Conservation (phyloP, 371 early-diverging fungal genomes). For the Sporodiniella umbellata region DNA sequence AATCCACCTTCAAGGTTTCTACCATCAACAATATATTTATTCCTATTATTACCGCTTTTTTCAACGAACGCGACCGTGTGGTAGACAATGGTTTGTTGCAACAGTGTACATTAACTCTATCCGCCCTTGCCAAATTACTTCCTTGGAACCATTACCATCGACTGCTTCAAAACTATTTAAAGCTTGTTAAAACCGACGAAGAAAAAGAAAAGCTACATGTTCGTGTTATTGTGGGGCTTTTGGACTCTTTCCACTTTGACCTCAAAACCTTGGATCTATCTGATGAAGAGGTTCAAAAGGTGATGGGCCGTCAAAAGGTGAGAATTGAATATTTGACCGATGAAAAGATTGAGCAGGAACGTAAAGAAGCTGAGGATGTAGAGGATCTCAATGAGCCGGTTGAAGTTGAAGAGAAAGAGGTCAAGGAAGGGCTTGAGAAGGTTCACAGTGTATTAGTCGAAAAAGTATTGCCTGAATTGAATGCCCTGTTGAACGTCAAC, state of each 20-base stretch:
- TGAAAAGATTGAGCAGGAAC: conserved; percentile 28
- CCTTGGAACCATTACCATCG: conserved; percentile 85
- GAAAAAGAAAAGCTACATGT: conserved; percentile 76
- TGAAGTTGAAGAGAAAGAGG: conserved; percentile 18
- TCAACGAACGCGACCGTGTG: conserved; percentile 71
- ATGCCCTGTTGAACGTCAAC: conserved; percentile 60
- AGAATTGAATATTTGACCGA: conserved; percentile 44
- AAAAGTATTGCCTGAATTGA: conserved; percentile 78
- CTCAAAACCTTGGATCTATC: conserved; percentile 52
- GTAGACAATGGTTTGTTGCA: conserved; percentile 74
- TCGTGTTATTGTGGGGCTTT: conserved; percentile 71
- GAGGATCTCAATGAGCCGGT: conserved; percentile 26
- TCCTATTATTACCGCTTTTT: conserved; percentile 81
- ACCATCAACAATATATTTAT: conserved; percentile 76
- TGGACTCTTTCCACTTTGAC: conserved; percentile 92
- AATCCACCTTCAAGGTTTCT: conserved; percentile 42
- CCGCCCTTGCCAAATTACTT: conserved; percentile 62
- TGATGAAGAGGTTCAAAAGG: conserved; percentile 38
- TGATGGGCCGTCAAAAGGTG: conserved; percentile 41
- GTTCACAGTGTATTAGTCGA: conserved; percentile 70
- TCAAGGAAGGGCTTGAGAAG: conserved; percentile 45
- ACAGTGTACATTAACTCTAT: conserved; percentile 76
- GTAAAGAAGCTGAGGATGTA: conserved; percentile 15
- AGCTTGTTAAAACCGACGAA: conserved; percentile 55
- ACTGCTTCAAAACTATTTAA: conserved; percentile 69